Conservation (phyloP, 169 alveolate genomes). For the Cryptosporidium muris region DNA sequence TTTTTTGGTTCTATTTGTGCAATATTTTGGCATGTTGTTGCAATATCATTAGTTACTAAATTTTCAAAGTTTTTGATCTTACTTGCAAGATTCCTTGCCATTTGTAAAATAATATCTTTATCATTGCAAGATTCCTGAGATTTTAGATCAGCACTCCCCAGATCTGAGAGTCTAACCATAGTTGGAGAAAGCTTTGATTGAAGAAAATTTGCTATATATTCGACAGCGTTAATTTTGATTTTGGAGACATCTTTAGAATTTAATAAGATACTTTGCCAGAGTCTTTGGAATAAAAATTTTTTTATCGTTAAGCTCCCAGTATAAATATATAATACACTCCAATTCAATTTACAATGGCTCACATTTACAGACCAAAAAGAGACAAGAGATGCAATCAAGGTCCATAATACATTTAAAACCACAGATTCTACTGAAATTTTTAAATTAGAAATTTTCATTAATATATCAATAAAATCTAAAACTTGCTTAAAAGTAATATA, state of each 20-base stretch:
- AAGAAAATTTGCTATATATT: conserved; percentile 5
- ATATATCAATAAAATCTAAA: conserved; percentile 10
- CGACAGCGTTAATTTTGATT: conserved; percentile 11
- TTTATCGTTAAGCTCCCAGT: conserved; percentile 18
- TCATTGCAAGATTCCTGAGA: conserved; percentile 4
- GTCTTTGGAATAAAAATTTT: neutral
- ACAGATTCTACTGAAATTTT: too few species aligned
- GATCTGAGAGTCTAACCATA: conserved; percentile 31
- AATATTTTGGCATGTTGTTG: conserved; percentile 12
- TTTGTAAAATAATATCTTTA: neutral
- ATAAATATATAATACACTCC: conserved; percentile 19
- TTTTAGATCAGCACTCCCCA: conserved; percentile 3
- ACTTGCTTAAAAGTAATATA: conserved; percentile 10
- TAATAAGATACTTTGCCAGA: neutral
- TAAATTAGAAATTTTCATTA: conserved; percentile 28
- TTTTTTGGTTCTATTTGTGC: conserved; percentile 30
- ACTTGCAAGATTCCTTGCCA: conserved; percentile 3
- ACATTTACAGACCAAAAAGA: conserved; percentile 63
- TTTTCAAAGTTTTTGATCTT: neutral
- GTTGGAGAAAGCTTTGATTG: conserved; percentile 20
- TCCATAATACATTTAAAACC: conserved; percentile 38
- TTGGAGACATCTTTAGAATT: neutral
- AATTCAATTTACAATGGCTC: conserved; percentile 19
- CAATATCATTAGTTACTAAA: neutral
- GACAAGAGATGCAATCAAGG: conserved; percentile 12